A percentile compares a stretch with the other conserved stretches of the same genome.
Conservation (phyloP, 2,329 filamentous ascomycete species). For the Parascedosporium putredinis region DNA sequence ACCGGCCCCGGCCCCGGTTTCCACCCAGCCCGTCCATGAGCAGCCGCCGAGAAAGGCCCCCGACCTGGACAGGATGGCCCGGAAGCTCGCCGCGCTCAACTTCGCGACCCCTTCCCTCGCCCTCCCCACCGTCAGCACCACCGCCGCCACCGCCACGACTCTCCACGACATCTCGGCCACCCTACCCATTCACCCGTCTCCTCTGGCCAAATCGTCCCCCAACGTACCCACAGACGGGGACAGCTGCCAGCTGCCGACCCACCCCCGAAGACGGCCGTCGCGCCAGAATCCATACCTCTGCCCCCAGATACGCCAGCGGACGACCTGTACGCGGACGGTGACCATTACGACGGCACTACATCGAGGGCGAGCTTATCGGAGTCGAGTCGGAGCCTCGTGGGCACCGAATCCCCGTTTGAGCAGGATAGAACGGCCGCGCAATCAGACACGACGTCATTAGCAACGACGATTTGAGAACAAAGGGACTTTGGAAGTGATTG, state of each 20-base stretch:
- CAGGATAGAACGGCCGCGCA: conserved; percentile 21
- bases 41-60: background rate
- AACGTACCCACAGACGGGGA: too few species aligned
- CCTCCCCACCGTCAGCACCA: too few species aligned
- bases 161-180: too few species aligned
- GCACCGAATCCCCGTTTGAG: conserved; percentile 25
- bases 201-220: too few species aligned
- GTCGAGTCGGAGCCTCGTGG: conserved; percentile 26
- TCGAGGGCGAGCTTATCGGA: conserved; percentile 22
- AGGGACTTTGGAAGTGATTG: background rate
- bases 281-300: too few species aligned
- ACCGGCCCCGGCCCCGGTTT: too few species aligned
- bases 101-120: too few species aligned
- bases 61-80: background rate
- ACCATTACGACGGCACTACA: background rate
- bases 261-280: background rate
- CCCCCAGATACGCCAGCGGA: too few species aligned
- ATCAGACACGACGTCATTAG: conserved; percentile 27
- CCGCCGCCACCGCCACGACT: too few species aligned
- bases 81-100: too few species aligned
- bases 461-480: conserved; percentile 16
- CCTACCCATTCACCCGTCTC: too few species aligned
- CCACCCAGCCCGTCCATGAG: background rate
- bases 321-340: background rate
- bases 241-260: too few species aligned